Base-by-base conservation (phyloP, 495 filamentous ascomycete genomes). In the Aspergillus nanangensis region DNA sequence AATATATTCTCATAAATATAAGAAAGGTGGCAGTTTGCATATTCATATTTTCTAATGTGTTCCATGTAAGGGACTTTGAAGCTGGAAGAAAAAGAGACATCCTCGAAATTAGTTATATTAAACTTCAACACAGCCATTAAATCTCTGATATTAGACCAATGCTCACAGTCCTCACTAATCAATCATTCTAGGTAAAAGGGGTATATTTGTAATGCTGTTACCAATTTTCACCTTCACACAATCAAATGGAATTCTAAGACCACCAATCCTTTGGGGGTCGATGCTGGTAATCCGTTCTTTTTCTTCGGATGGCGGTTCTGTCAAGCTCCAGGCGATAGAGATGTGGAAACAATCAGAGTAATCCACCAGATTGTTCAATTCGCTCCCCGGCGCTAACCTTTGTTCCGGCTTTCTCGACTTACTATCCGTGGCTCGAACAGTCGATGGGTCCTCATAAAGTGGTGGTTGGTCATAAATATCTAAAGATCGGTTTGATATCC, bases 251-350 rank as follows among this genome's bases (percentile, higher is more conserved):
- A 72, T 52, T 3, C 20, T 35, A 4, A 70, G 43, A 2, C 33
- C 51, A n/a, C 21, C 22, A 21, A 69, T 38, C 5, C 22, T 10
- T 4, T 33, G 47, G 13, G 68, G 27, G 39, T 66, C 56, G 24
- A 66, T 71, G 3, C 66, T 67, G 33, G 52, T 50, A 18, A 77
- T 65, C 29, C 47, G 39, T 22, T 60, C 42, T 11, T 36, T 45
- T 4, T 64, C 58, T 4, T 52, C 47, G 1, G 23, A 0, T 9
- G 53, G 55, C 1, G 68, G 70, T 24, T 52, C 64, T 0, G 42
- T 42, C 53, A 88, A 68, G 33, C 71, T 78, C 89, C 90, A 95
- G 0, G 84, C 90, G 33, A 95, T 72, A 23, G 86, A 90, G 35
- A 95, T 69, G 65, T 95, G 90, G 51, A 95, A 95, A 13, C 71